phyloP scores from a whole-genome alignment of 2,329 filamentous ascomycete species.

The Fusarium denticulatum region DNA sequence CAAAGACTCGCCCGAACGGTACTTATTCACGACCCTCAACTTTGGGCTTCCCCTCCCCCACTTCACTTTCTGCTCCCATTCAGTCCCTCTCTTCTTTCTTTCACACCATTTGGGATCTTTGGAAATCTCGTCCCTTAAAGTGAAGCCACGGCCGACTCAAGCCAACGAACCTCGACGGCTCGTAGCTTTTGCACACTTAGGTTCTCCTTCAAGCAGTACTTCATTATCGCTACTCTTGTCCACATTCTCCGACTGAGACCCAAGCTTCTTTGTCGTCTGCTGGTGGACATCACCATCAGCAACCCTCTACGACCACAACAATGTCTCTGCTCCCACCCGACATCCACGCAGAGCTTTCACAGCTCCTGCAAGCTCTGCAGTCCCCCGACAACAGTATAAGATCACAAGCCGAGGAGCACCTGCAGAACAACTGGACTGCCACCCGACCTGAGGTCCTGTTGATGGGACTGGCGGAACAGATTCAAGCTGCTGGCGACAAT shows the following conservation, averaged over 20 bases:
- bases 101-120: conserved; percentile 39
- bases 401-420: conserved; percentile 86
- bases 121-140: conserved; percentile 36
- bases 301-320: conserved; percentile 42
- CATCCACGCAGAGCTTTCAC: conserved; percentile 82
- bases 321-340: conserved; percentile 92
- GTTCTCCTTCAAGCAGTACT: neutral
- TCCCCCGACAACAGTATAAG: conserved; percentile 88
- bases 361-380: conserved; percentile 88
- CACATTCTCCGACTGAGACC: conserved; percentile 20
- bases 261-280: conserved; percentile 37
- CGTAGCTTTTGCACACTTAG: conserved; percentile 25
- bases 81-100: conserved; percentile 41
- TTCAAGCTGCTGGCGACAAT: conserved; percentile 78
- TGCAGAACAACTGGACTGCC: conserved; percentile 89
- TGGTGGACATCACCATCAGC: conserved; percentile 46
- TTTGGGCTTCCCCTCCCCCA: conserved; percentile 43
- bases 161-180: conserved; percentile 34
- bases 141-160: conserved; percentile 28
- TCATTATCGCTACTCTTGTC: conserved; percentile 1
- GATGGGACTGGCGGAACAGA: conserved; percentile 94
- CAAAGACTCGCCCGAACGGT: conserved; percentile 3
- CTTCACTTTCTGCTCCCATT: conserved; percentile 38
- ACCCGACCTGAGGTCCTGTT: conserved; percentile 85
- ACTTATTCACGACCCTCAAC: conserved; percentile 25